A percentile compares a stretch with the other conserved stretches of the same genome.
Conservation (phyloP, 768 basidiomycete species). For the Ramaria sp. region DNA sequence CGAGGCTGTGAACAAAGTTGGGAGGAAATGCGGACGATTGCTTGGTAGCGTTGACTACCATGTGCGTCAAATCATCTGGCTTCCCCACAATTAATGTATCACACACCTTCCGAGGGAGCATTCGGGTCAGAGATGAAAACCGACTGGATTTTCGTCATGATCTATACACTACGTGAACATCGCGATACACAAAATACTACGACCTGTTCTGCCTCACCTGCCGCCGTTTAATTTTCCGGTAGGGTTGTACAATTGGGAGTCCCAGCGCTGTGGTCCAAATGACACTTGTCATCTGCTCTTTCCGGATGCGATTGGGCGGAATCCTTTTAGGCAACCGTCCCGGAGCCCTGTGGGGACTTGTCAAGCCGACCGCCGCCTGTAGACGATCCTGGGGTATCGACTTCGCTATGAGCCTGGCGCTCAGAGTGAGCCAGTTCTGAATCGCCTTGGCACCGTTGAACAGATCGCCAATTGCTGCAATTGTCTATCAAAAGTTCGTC, state of each 20-base stretch:
- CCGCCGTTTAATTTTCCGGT: slow-evolving; percentile 71
- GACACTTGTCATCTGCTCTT: slow-evolving; percentile 91
- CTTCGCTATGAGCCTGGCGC: slow-evolving; percentile 77
- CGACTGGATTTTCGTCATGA: slow-evolving; percentile 75
- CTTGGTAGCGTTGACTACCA: slow-evolving; percentile 69
- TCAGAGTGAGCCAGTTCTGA: slow-evolving; percentile 81
- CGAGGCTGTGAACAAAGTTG: slow-evolving; percentile 95
- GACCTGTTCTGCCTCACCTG: slow-evolving; percentile 29
- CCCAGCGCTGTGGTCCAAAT: slow-evolving; percentile 97
- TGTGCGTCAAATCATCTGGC: neutral
- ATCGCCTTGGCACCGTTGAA: slow-evolving; percentile 90
- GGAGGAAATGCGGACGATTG: slow-evolving; percentile 98
- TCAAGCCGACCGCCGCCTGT: slow-evolving; percentile 25
- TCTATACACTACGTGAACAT: slow-evolving; percentile 16
- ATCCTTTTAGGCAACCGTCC: slow-evolving; percentile 8
- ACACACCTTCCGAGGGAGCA: slow-evolving; percentile 51
- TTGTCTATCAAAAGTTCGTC: slow-evolving; percentile 31
- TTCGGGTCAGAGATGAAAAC: slow-evolving; percentile 88
- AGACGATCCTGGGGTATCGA: slow-evolving; percentile 70
- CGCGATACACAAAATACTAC: neutral
- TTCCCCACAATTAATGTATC: neutral
- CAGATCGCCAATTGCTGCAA: slow-evolving; percentile 79
- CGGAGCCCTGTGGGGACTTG: slow-evolving; percentile 2
- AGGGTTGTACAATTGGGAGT: slow-evolving; percentile 92
- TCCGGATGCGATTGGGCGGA: slow-evolving; percentile 38